These are phyloP conservation scores for Solanum commersonii DNA, from an alignment of 257 asterid genomes.

Conservation along the genomic window DNA sequence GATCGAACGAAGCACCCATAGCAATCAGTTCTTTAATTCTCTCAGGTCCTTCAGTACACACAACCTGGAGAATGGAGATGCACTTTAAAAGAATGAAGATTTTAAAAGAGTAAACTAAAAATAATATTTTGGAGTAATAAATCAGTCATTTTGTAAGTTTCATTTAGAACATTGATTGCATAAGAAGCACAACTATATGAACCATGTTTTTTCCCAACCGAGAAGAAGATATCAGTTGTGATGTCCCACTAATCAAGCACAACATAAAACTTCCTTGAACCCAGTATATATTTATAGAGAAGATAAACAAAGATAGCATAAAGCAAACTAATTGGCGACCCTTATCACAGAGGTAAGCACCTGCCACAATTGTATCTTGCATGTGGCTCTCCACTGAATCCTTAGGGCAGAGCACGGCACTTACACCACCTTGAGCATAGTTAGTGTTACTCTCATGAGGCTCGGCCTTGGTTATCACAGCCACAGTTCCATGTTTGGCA, in stretches of 20 bases:
- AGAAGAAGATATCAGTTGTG: background rate
- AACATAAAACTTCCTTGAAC: background rate
- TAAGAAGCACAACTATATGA: background rate
- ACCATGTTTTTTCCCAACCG: background rate
- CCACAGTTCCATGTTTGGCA: slow-evolving; percentile 83
- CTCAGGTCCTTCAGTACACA: slow-evolving; percentile 98
- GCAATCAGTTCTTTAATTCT: slow-evolving; percentile 91
- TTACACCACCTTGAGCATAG: slow-evolving; percentile 98
- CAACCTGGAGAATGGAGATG: slow-evolving; percentile 47
- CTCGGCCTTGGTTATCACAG: slow-evolving; percentile 92
- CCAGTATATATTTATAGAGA: background rate
- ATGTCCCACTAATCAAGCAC: background rate
- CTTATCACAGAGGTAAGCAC: slow-evolving; percentile 86
- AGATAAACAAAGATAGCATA: background rate
- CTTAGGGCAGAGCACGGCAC: slow-evolving; percentile 92
- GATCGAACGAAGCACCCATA: slow-evolving; percentile 99
- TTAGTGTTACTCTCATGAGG: slow-evolving; percentile 98
- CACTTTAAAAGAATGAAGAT: background rate
- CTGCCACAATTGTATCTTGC: slow-evolving; percentile 93
- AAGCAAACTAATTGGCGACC: background rate
- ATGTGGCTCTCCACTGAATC: slow-evolving; percentile 97
- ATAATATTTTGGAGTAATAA: background rate
- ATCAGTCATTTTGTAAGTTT: background rate
- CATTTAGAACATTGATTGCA: background rate
- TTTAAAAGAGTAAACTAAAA: background rate